These are phyloP conservation scores for Collybia sordida DNA, from an alignment of 768 basidiomycete genomes.

Conservation along the genomic window DNA sequence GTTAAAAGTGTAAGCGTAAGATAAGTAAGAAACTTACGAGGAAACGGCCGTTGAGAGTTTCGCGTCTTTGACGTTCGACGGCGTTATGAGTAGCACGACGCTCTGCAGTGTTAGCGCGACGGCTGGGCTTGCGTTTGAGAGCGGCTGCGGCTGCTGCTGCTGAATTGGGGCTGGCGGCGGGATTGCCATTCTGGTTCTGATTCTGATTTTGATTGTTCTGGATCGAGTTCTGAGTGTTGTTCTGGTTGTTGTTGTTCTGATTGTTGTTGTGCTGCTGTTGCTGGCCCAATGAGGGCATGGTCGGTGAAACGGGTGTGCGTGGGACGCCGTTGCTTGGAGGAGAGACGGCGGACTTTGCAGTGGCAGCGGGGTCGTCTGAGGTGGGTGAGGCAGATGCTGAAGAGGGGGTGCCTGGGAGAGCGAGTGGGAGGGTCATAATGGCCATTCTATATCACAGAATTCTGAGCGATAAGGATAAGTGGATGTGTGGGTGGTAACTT, in stretches of 20 bases:
- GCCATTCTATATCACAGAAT: conserved; percentile 26
- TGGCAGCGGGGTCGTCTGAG: conserved; percentile 18
- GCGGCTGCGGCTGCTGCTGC: conserved; percentile 22
- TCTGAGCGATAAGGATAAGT: conserved; percentile 12
- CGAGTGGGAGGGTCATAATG: conserved; percentile 35
- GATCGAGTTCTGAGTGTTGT: conserved; percentile 7
- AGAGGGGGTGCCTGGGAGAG: conserved; percentile 21
- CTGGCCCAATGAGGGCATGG: conserved; percentile 22
- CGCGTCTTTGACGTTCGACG: conserved; percentile 89
- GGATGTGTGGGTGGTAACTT: conserved; percentile 6
- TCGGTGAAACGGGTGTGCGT: conserved; percentile 43
- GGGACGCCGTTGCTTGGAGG: conserved; percentile 39
- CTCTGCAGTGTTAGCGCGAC: conserved; percentile 95
- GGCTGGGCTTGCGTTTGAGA: conserved; percentile 76
- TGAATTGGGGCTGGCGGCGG: conserved; percentile 12
- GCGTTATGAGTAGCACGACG: conserved; percentile 97
- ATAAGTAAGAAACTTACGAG: conserved; percentile 49
- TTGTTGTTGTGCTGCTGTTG: conserved; percentile 10
- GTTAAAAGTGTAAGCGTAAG: not conserved
- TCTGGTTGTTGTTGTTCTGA: conserved; percentile 8
- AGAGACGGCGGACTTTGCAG: conserved; percentile 39
- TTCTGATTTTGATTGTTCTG: not conserved
- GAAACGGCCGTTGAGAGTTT: conserved; percentile 92
- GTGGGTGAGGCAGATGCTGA: conserved; percentile 20
- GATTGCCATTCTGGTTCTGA: conserved; percentile 1